A percentile compares a stretch with the other conserved stretches of the same genome.
Evolutionary conservation across 2,329 filamentous ascomycete genomes (phyloP).

Genomic region (Aureobasidium zeae): DNA sequence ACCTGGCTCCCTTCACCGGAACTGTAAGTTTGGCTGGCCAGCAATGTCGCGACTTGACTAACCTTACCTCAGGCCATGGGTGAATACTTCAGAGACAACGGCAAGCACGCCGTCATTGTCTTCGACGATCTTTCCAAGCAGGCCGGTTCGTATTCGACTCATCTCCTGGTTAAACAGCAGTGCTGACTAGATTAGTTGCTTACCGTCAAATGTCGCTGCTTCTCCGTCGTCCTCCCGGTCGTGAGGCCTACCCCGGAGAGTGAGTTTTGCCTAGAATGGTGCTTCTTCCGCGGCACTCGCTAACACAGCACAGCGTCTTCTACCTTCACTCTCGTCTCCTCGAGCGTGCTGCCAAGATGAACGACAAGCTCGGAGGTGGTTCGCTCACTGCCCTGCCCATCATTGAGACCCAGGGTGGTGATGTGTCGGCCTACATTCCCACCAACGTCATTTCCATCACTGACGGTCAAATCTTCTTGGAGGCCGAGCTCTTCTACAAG

Average conservation of each 20-base stretch:
- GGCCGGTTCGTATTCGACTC: constrained; percentile 38
- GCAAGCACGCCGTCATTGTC: constrained; percentile 81
- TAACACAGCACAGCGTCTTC: constrained; percentile 57
- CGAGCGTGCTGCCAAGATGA: constrained; percentile 99
- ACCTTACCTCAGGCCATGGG: constrained; percentile 35
- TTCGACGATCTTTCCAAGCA: constrained; percentile 97
- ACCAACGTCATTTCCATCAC: constrained; percentile 99
- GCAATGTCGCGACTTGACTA: neutral
- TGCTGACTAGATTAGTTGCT: too few relatives aligned
- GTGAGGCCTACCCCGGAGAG: constrained; percentile 99
- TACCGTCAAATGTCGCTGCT: constrained; percentile 99
- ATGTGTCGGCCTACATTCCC: constrained; percentile 99
- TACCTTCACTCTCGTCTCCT: constrained; percentile 98
- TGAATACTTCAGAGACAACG: constrained; percentile 73
- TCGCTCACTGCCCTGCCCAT: constrained; percentile 94
- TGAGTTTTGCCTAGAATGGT: constrained; percentile 30
- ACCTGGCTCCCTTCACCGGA: constrained; percentile 86
- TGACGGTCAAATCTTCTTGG: constrained; percentile 99
- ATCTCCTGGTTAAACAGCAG: constrained; percentile 25
- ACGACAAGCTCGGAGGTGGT: constrained; percentile 85
- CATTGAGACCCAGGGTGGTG: constrained; percentile 99
- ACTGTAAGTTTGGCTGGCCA: neutral
- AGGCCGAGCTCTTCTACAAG: constrained; percentile 99
- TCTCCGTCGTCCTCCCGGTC: constrained; percentile 92
- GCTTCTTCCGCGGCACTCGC: constrained; percentile 14